phyloP scores from a whole-genome alignment of 371 early-diverging fungal species.

The Apophysomyces variabilis region DNA sequence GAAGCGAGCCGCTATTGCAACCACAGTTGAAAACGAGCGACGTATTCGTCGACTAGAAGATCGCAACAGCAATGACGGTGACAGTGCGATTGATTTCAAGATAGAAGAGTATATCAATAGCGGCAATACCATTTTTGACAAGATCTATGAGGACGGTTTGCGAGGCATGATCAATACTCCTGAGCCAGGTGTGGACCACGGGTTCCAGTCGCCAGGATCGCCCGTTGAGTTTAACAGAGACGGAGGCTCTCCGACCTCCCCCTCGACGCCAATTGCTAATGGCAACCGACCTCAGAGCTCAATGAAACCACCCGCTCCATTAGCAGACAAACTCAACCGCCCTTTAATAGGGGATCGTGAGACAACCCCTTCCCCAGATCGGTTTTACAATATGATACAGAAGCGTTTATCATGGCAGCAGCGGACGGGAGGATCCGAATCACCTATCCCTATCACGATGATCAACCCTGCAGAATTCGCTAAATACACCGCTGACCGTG shows the following conservation, averaged over 20 bases:
- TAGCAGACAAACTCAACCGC: slow-evolving; percentile 9
- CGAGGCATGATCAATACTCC: slow-evolving; percentile 50
- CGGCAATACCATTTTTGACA: slow-evolving; percentile 63
- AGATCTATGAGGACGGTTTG: slow-evolving; percentile 64
- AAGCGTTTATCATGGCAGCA: slow-evolving; percentile 44
- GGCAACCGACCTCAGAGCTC: slow-evolving; percentile 3
- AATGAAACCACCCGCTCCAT: slow-evolving; percentile 16
- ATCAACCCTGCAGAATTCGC: slow-evolving; percentile 50
- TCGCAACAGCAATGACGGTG: slow-evolving; percentile 21
- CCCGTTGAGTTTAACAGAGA: slow-evolving; percentile 26
- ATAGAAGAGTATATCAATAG: slow-evolving; percentile 56
- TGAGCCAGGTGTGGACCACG: slow-evolving; percentile 26
- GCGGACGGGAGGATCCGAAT: slow-evolving; percentile 41
- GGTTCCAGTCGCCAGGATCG: slow-evolving; percentile 25
- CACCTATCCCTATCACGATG: slow-evolving; percentile 47
- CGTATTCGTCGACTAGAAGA: slow-evolving; percentile 71
- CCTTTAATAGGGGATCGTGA: slow-evolving; percentile 15
- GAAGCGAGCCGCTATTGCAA: slow-evolving; percentile 80
- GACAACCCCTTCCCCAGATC: slow-evolving; percentile 38
- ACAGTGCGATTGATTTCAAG: slow-evolving; percentile 34
- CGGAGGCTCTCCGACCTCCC: slow-evolving; percentile 9
- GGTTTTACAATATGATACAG: slow-evolving; percentile 48
- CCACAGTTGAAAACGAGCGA: slow-evolving; percentile 81
- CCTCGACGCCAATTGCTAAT: slow-evolving; percentile 11
- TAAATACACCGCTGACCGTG: slow-evolving; percentile 47